phyloP scores from a whole-genome alignment of 371 early-diverging fungal genomes.

The Thermomucor indicae-seudaticae region DNA sequence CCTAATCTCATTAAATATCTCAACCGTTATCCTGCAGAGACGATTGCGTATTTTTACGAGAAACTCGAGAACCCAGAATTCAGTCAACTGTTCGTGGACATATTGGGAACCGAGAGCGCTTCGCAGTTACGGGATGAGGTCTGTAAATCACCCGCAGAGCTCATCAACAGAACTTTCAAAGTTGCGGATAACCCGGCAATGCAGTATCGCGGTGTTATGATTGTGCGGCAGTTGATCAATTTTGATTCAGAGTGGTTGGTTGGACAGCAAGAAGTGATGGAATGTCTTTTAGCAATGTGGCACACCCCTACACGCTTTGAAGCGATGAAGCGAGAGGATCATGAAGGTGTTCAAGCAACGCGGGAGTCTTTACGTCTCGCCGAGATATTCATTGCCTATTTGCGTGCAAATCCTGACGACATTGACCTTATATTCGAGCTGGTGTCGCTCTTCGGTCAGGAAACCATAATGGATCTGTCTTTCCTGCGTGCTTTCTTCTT shows the following conservation, averaged over 20 bases:
- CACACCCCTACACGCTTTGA: constrained; percentile 47
- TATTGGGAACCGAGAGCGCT: constrained; percentile 63
- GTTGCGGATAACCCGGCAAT: constrained; percentile 23
- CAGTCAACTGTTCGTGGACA: constrained; percentile 67
- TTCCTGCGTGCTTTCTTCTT: constrained; percentile 70
- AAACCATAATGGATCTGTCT: constrained; percentile 66
- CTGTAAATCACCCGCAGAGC: constrained; percentile 49
- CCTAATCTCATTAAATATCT: constrained; percentile 85
- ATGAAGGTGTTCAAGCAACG: constrained; percentile 41
- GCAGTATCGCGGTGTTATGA: constrained; percentile 60
- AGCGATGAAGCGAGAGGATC: constrained; percentile 50
- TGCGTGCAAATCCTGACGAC: constrained; percentile 57
- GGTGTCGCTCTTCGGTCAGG: constrained; percentile 69
- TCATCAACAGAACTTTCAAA: constrained; percentile 57
- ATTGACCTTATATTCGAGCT: constrained; percentile 74
- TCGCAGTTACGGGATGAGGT: constrained; percentile 69
- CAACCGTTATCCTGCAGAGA: constrained; percentile 81
- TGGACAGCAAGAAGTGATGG: constrained; percentile 41
- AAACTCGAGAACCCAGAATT: constrained; percentile 52
- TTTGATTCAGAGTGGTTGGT: constrained; percentile 63
- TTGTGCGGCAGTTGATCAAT: constrained; percentile 56
- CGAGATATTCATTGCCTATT: constrained; percentile 69
- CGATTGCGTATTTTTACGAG: constrained; percentile 83
- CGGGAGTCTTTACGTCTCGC: constrained; percentile 58
- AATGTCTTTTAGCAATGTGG: constrained; percentile 56